A percentile compares a stretch with the other conserved stretches of the same genome.
Conservation (phyloP, 306 rosid species). For the Rosa lucieae region DNA sequence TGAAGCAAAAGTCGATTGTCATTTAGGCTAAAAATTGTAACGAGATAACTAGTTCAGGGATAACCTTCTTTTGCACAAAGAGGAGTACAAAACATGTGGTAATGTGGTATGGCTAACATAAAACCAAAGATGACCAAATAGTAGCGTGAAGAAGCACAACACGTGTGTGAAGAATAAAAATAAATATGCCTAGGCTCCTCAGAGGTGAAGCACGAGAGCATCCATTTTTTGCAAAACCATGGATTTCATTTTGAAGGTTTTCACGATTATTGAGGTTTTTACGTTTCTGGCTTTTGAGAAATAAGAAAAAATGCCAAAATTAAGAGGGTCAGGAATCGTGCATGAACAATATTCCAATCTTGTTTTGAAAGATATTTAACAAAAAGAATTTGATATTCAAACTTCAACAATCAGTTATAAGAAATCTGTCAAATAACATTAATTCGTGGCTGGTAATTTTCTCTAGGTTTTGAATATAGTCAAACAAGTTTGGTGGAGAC, state of each 20-base stretch:
- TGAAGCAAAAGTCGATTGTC: not conserved
- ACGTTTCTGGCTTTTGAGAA: not conserved
- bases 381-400: not conserved
- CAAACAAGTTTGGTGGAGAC: not conserved
- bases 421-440: not conserved
- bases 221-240: not conserved
- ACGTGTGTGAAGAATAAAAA: not conserved
- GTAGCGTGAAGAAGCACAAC: not conserved
- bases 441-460: not conserved
- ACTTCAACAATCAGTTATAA: not conserved
- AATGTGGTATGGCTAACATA: not conserved
- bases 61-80: not conserved
- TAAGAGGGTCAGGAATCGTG: not conserved
- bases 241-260: not conserved
- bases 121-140: not conserved
- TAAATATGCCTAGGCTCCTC: conserved; percentile 3
- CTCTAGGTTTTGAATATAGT: not conserved
- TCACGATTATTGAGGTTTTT: not conserved
- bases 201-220: conserved; percentile 13
- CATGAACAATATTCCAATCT: not conserved
- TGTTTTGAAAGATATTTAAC: not conserved
- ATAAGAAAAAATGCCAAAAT: not conserved
- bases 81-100: not conserved
- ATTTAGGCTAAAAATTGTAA: not conserved
- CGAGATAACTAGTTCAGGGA: not conserved